These are phyloP conservation scores for Letharia columbiana DNA, from an alignment of 495 filamentous ascomycete species.

Conservation along the genomic window DNA sequence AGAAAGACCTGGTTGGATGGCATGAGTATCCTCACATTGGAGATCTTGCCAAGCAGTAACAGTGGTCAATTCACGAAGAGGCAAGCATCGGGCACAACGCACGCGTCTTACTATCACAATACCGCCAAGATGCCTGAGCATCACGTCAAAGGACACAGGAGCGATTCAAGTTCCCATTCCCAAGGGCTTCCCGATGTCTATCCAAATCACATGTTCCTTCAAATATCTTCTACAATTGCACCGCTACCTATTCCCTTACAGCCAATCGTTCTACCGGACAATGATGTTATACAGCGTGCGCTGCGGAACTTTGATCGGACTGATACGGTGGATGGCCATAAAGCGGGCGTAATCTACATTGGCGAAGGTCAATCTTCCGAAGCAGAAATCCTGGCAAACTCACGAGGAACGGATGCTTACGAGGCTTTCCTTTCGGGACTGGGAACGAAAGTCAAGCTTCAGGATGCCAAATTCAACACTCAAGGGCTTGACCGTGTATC, in stretches of 20 bases:
- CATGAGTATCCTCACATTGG: conserved; percentile 77
- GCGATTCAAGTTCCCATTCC: conserved; percentile 34
- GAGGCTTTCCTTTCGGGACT: conserved; percentile 71
- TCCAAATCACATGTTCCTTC: conserved; percentile 78
- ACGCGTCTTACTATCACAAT: conserved; percentile 63
- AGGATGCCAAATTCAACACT: conserved; percentile 80
- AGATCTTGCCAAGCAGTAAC: conserved; percentile 65
- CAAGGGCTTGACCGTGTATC: conserved; percentile 75
- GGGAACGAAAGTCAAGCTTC: conserved; percentile 69
- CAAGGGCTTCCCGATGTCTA: conserved; percentile 46
- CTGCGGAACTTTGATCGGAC: conserved; percentile 77
- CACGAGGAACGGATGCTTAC: conserved; percentile 74
- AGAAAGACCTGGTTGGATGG: conserved; percentile 82
- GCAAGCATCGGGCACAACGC: conserved; percentile 77
- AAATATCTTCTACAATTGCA: conserved; percentile 54
- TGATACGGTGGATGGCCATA: conserved; percentile 88
- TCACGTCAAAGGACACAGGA: conserved; percentile 48
- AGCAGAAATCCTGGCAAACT: conserved; percentile 75
- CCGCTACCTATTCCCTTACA: conserved; percentile 59
- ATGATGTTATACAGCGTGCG: conserved; percentile 67
- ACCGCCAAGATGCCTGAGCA: conserved; percentile 59
- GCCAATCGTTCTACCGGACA: conserved; percentile 74
- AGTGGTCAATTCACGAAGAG: conserved; percentile 73
- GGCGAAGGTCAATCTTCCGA: conserved; percentile 74
- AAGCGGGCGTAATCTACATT: conserved; percentile 89